These are phyloP conservation scores for Fraxinus baroniana DNA, from an alignment of 305 asterid genomes.

Conservation along the genomic window DNA sequence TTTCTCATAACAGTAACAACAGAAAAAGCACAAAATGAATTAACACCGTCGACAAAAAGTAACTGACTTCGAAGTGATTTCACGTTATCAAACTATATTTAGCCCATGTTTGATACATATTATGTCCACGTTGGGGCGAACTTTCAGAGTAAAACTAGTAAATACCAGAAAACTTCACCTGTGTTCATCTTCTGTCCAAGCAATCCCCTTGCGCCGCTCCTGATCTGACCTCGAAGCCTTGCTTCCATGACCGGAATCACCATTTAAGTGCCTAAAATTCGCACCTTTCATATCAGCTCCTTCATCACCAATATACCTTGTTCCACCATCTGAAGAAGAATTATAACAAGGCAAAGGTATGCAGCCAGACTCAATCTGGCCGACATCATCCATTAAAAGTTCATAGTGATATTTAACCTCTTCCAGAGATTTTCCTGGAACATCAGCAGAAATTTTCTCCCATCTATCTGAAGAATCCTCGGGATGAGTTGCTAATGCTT, in stretches of 20 bases:
- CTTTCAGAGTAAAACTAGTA: not conserved
- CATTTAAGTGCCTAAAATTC: conserved; percentile 35
- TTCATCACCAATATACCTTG: conserved; percentile 50
- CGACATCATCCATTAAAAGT: conserved; percentile 63
- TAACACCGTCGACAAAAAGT: not conserved
- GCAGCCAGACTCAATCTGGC: conserved; percentile 64
- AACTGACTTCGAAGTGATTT: not conserved
- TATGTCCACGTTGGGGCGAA: not conserved
- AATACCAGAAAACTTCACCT: conserved; percentile 45
- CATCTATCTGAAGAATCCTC: conserved; percentile 63
- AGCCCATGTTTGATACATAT: not conserved
- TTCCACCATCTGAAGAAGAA: conserved; percentile 50
- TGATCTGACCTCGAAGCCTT: conserved; percentile 68
- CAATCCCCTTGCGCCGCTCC: conserved; percentile 93
- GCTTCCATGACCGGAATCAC: conserved; percentile 55
- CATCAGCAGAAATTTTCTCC: conserved; percentile 75
- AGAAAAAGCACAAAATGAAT: not conserved
- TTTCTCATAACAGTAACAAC: not conserved
- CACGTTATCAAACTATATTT: not conserved
- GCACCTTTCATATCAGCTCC: conserved; percentile 52
- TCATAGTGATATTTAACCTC: conserved; percentile 76
- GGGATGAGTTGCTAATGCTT: conserved; percentile 62
- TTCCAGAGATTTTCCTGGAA: conserved; percentile 68
- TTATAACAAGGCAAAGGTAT: conserved; percentile 63
- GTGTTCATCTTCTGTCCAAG: conserved; percentile 98